Evolutionary conservation across 495 filamentous ascomycete species (phyloP), one percentile per base, ranked within the genome.

Genomic region (Annulohypoxylon moriforme): DNA sequence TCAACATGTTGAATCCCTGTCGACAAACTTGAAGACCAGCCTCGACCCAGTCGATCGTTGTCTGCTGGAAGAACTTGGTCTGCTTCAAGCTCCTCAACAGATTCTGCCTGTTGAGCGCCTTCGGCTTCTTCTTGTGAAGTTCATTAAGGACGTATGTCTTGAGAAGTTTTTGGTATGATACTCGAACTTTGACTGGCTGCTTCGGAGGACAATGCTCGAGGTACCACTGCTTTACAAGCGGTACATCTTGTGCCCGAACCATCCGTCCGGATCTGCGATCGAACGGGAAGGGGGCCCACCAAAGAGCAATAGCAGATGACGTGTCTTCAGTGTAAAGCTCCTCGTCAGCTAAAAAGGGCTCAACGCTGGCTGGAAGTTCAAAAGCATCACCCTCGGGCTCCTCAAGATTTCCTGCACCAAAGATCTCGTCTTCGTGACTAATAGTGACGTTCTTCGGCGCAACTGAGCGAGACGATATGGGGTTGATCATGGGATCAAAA

Each of bases 31-130:
- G 96, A 73, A 99, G 86, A 80, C 96, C 96, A 68, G 96, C 96
- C 81, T 99, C 96, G 29, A 99, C 96, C 96, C 96, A 99, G 79
- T 99, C 96, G 68, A 98, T 97, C 0, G 93, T 97, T 0, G 96
- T 99, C 75, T 98, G 95, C 83, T 99, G 96, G 87, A 99, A 99
- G 82, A 98, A 99, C 77, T 98, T 99, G 25, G 96, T 99, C 53
- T 91, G 89, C 78, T 97, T 97, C 72, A 99, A 77, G 0, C 92
- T 95, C 74, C 89, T 91, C 78, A 98, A 86, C 53, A 99, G 81
- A 78, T 94, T 92, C 80, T 99, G 96, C 77, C 95, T 97, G 81
- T 93, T 97, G 71, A 97, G 91, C 5, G 94, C 92, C 84, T 99
- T 98, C 9, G 94, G 93, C 67, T 91, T 91, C 76, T 92, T 95